phyloP scores from a whole-genome alignment of 2,329 filamentous ascomycete species.

The Hypoxylon sp. region DNA sequence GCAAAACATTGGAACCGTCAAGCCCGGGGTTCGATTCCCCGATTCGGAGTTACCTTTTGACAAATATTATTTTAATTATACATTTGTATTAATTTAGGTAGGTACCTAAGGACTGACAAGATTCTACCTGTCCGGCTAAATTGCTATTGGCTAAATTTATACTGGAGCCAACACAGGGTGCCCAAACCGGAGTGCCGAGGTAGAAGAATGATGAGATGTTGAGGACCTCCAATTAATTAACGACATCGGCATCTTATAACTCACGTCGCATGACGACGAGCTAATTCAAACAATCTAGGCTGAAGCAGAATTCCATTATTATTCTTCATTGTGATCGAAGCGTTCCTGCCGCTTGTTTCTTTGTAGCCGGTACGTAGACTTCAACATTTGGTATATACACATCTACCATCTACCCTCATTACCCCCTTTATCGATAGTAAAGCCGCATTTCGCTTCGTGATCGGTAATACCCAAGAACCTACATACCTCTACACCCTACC shows the following conservation, averaged over 20 bases:
- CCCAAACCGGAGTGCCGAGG: conserved; percentile 45
- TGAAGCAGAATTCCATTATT: conserved; percentile 5
- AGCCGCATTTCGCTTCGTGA: conserved; percentile 5
- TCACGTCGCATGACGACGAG: conserved; percentile 27
- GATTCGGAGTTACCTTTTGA: conserved; percentile 40
- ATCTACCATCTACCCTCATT: background rate
- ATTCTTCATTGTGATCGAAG: conserved; percentile 4
- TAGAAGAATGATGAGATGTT: conserved; percentile 6
- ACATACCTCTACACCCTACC: conserved; percentile 1
- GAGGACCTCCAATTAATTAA: conserved; percentile 12
- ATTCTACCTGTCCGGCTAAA: conserved; percentile 26
- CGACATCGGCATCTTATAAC: conserved; percentile 25
- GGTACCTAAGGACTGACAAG: conserved; percentile 12
- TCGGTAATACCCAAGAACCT: conserved; percentile 10
- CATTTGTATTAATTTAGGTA: too few species aligned
- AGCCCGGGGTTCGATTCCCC: conserved; percentile 50
- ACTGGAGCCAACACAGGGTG: conserved; percentile 4
- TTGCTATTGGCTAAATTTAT: conserved; percentile 6
- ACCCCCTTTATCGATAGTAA: conserved; percentile 21
- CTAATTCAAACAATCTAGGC: conserved; percentile 18
- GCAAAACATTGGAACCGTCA: conserved; percentile 33
- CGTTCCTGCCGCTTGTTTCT: conserved; percentile 11
- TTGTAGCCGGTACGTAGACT: conserved; percentile 5
- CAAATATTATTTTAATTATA: too few species aligned
- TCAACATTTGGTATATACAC: conserved; percentile 2